Base-by-base conservation (phyloP, 2,329 filamentous ascomycete species). In the Capronia americana region DNA sequence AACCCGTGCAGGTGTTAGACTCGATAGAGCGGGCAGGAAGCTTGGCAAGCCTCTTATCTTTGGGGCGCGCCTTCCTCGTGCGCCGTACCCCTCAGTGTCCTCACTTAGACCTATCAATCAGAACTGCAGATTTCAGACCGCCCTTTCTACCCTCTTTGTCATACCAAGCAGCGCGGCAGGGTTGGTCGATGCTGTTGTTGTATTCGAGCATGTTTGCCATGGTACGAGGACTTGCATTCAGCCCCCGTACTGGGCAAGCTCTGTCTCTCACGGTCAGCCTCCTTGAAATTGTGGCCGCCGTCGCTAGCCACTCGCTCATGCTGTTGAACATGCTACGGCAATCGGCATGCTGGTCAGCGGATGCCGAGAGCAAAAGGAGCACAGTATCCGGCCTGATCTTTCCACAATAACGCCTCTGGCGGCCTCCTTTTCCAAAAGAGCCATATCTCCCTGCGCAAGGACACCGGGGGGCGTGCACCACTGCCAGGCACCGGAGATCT, bases 401-500 rank as follows among this genome's bases (percentile, higher is more conserved):
- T 28, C 46, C 46, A 54, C 48, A 34, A 61, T 20, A 46, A 38
- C 32, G 46, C 58, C 23, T 48, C 55, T 50, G 44, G 48, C 56
- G 48, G 24, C 24, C 34, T 54, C 26, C 28, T 60, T 38, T 50
- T 30, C 17, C 57, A 26, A n/a, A 60, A 34, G 12, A 34, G 26
- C 14, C 48, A 26, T 41, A 8, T 24, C 23, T 41, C 24, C 34
- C 24, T 55, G 17, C 24, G 28, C 20, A 34, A 34, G n/a, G 46
- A 41, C 32, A 11, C 20, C 28, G 24, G 55, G 23, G 23, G 41
- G 23, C 54, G 59, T 54, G 51, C 55, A 59, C 59, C 44, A 41
- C 60, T 66, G 67, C 61, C 60, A 66, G 64, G 60, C 34, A 61
- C 57, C 64, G 67, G 64, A 66, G 53, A 55, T 55, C 53, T 30